Evolutionary conservation across 495 filamentous ascomycete genomes (phyloP), one percentile per base, ranked within the genome.

Genomic region (Trichoderma reesei): DNA sequence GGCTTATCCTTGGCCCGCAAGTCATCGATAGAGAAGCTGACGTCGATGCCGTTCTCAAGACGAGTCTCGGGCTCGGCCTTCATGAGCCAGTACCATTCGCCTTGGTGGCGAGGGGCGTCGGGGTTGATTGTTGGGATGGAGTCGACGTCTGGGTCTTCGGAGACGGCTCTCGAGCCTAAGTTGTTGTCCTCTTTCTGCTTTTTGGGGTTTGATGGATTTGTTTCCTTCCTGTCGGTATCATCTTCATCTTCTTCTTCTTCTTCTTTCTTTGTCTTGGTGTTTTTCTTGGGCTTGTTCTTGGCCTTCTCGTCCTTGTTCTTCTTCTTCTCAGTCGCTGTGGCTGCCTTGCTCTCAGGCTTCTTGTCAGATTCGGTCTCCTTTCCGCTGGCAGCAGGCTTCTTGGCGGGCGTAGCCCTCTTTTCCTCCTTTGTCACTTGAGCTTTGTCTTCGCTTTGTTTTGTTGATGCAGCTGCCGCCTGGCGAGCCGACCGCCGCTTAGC

Each of bases 11-110:
- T 84, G 7, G 82, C 82, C 16, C 80, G 79, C 33, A 98, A 76
- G 71, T 98, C 93, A 70, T 97, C 92, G 68, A 98, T 98, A 5
- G 91, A 96, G 76, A 98, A 98, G 67, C 85, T 89, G 42, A 96
- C 90, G 70, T 96, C 88, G 61, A 87, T 79, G 16, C 91, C 90
- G 60, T 91, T 96, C 71, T 94, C 90, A 31, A 92, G 72, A 20
- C 94, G 86, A 34, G 90, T 85, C 69, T 92, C 88, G 3, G 94
- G 93, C 75, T 98, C 93, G 8, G 93, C 91, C 78, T 98, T 98
- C 85, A 98, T 85, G 66, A 98, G 84, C 93, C 92, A 97, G 74
- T 90, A 96, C 62, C 76, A 79, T 65, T 69, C 71, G 18, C 56
- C 63, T 1, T 65, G 54, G 33, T 65, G 63, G 5, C 63, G 63